Evolutionary conservation across 257 asterid species (phyloP).

Genomic region (Forsythia suspensa): DNA sequence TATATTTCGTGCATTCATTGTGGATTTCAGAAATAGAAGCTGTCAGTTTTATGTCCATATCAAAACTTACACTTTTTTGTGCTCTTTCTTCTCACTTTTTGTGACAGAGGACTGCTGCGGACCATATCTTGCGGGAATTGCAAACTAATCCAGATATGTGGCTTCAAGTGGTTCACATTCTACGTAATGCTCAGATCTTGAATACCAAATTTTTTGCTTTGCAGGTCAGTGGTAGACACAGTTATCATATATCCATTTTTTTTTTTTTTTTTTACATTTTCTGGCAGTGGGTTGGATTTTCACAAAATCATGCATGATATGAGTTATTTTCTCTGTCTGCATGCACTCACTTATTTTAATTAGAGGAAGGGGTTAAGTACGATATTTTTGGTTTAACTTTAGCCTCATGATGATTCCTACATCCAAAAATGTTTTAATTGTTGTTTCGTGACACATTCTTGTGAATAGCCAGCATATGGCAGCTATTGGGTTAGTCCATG

Average conservation of each 20-base stretch:
- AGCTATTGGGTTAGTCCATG: neutral
- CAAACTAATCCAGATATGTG: constrained; percentile 95
- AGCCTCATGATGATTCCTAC: too few relatives aligned
- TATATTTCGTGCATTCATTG: neutral
- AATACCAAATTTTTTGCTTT: constrained; percentile 89
- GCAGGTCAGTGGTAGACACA: constrained; percentile 57
- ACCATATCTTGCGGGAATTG: constrained; percentile 87
- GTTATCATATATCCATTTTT: neutral
- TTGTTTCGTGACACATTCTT: neutral
- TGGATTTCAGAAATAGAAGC: neutral
- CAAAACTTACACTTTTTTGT: neutral
- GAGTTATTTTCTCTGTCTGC: too few relatives aligned
- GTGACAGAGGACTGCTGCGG: constrained; percentile 90
- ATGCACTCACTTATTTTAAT: too few relatives aligned
- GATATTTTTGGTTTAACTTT: too few relatives aligned
- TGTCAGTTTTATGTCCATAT: neutral
- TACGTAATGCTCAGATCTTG: constrained; percentile 72
- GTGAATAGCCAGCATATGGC: neutral
- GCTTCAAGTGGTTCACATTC: constrained; percentile 99
- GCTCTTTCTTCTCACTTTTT: constrained; percentile 16
- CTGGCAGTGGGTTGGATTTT: neutral
- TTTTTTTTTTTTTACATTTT: neutral
- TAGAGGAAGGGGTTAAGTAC: too few relatives aligned
- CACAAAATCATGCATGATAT: neutral
- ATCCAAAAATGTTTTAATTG: neutral